phyloP scores from a whole-genome alignment of 2,329 filamentous ascomycete genomes.

The Chrysoporthe puriensis region DNA sequence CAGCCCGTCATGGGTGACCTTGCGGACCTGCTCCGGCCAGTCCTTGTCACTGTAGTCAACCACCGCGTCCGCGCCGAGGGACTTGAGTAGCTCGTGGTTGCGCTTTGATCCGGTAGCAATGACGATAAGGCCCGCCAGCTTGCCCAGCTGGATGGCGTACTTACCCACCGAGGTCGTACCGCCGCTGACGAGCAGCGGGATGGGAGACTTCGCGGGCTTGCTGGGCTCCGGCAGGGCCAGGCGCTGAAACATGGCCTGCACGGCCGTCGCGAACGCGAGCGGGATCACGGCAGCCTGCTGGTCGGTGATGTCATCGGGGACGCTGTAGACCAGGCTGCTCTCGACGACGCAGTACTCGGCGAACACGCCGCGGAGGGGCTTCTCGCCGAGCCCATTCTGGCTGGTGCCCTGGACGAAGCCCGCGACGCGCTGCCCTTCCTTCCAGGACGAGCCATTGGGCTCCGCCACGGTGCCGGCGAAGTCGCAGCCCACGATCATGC shows the following conservation, averaged over 20 bases:
- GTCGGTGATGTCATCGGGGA: constrained; percentile 36
- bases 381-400: constrained; percentile 20
- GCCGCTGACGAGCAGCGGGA: constrained; percentile 36
- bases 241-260: constrained; percentile 38
- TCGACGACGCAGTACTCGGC: constrained; percentile 37
- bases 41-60: constrained; percentile 33
- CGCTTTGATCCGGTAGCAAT: constrained; percentile 29
- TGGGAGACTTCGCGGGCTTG: constrained; percentile 34
- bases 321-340: constrained; percentile 35
- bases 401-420: constrained; percentile 39
- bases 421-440: constrained; percentile 39
- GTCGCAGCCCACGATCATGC: constrained; percentile 40
- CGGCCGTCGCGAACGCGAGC: constrained; percentile 51
- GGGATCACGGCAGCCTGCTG: constrained; percentile 36
- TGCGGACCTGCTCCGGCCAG: constrained; percentile 57
- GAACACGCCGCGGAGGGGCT: constrained; percentile 34
- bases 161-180: constrained; percentile 27
- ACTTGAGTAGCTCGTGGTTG: constrained; percentile 27
- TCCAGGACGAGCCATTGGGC: constrained; percentile 37
- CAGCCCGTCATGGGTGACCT: constrained; percentile 62
- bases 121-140: constrained; percentile 29
- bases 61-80: constrained; percentile 28
- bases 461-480: constrained; percentile 40
- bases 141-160: constrained; percentile 29
- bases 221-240: constrained; percentile 38